Base-by-base conservation (phyloP, 2,329 filamentous ascomycete species). In the Penicillium hesseltinei region DNA sequence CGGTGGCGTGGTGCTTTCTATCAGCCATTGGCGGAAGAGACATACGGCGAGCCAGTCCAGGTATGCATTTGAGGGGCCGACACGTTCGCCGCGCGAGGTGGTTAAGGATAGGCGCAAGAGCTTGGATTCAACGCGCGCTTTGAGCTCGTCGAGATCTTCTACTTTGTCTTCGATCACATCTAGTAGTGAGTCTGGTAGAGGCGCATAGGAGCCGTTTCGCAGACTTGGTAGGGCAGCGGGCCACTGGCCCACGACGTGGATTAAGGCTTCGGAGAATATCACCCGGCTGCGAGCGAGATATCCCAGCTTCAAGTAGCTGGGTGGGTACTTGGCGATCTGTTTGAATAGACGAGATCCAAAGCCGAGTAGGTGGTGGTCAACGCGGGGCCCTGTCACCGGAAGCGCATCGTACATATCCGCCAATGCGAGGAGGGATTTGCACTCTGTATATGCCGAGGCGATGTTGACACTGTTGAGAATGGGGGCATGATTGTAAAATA, bases 341-440 rank as follows among this genome's bases (percentile, higher is more conserved):
- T 94, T 96, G 88, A 92, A 97, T 2, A 97, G 82, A 2, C 91
- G 85, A 23, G 89, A 90, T 68, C 94, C 91, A 73, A 97, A 97
- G 66, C 94, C 91, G 17, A 97, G 80, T 15, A 97, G 82, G 73
- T 97, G 93, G 77, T 97, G 92, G 75, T 97, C 93, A 44, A 97
- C 90, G 38, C 93, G 85, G 1, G 91, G 90, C 0, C 92, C 92
- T 9, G 95, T 91, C 17, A 97, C 91, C 31, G 87, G 82, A 13
- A 97, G 82, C 15, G 92, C 91, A 72, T 96, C 92, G 77, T 97
- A 97, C 79, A 94, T 91, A 75, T 97, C 92, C n/a, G 92, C 93
- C 19, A 97, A 82, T 13, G 86, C 85, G 40, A 97, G 83, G 3
- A 97, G 84, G 13, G 90, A 89, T 76, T 97, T 96, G 82, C 91